These are phyloP conservation scores for Coprinopsis marcescibilis DNA, from an alignment of 768 basidiomycete species.

Conservation along the genomic window DNA sequence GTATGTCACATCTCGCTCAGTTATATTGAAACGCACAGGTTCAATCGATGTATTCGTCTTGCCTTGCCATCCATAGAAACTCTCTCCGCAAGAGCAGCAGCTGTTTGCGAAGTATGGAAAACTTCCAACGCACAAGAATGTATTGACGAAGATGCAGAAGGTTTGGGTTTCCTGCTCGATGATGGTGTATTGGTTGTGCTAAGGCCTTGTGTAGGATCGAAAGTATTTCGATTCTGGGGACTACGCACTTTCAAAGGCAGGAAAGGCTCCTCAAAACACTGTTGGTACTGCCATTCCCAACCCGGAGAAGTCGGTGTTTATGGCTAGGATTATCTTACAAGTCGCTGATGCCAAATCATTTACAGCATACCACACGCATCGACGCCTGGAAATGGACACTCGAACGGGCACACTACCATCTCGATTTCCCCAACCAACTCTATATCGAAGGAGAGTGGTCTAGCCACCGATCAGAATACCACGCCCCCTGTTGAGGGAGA, in stretches of 20 bases:
- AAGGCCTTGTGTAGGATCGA: slow-evolving; percentile 63
- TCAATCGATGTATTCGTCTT: slow-evolving; percentile 18
- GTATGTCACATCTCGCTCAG: slow-evolving; percentile 40
- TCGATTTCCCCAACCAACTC: slow-evolving; percentile 74
- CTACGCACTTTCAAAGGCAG: slow-evolving; percentile 95
- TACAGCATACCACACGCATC: slow-evolving; percentile 87
- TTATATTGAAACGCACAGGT: background rate
- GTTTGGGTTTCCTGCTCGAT: slow-evolving; percentile 33
- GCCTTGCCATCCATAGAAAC: slow-evolving; percentile 41
- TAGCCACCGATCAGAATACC: slow-evolving; percentile 35
- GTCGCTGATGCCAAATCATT: slow-evolving; percentile 14
- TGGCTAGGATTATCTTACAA: slow-evolving; percentile 5
- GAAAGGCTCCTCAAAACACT: slow-evolving; percentile 77
- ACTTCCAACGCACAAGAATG: slow-evolving; percentile 88
- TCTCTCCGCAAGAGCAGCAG: slow-evolving; percentile 88
- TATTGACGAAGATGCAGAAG: slow-evolving; percentile 94
- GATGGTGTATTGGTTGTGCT: slow-evolving; percentile 11
- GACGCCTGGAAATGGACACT: slow-evolving; percentile 47
- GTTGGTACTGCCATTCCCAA: slow-evolving; percentile 98
- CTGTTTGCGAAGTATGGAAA: slow-evolving; percentile 94
- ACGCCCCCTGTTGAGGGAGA: slow-evolving; percentile 24
- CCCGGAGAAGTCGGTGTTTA: slow-evolving; percentile 77
- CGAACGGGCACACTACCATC: slow-evolving; percentile 49
- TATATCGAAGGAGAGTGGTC: slow-evolving; percentile 55
- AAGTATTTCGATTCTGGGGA: slow-evolving; percentile 99